Conservation (phyloP, 495 filamentous ascomycete genomes). For the Xylaria telfairii region DNA sequence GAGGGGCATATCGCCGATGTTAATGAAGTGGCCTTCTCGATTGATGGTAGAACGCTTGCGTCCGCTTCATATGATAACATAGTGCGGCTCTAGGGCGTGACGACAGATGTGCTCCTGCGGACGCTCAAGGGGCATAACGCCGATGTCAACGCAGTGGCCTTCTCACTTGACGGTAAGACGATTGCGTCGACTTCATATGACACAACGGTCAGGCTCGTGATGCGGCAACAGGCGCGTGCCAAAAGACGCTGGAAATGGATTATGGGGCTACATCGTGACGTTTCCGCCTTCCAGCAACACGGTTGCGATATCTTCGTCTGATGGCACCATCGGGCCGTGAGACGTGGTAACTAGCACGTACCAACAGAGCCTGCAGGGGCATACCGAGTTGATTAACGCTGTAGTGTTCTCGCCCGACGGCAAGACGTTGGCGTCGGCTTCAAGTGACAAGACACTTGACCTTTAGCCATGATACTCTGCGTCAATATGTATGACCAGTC, state of each 20-base stretch:
- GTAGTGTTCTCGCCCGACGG: constrained; percentile 29
- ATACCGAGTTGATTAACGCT: constrained; percentile 10
- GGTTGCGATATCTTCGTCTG: constrained; percentile 10
- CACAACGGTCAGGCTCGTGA: background rate
- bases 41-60: constrained; percentile 29
- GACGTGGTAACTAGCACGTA: constrained; percentile 39
- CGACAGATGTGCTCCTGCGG: constrained; percentile 38
- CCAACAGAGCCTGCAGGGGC: constrained; percentile 35
- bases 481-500: too few species aligned
- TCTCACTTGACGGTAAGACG: constrained; percentile 28
- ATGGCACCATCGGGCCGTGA: constrained; percentile 34
- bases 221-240: background rate
- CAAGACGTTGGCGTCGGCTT: constrained; percentile 16
- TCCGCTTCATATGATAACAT: constrained; percentile 19
- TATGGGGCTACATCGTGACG: too few species aligned
- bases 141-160: constrained; percentile 4
- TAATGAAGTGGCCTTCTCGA: constrained; percentile 14
- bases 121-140: constrained; percentile 32
- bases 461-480: too few species aligned
- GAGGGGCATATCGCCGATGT: constrained; percentile 11
- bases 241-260: background rate
- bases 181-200: constrained; percentile 25
- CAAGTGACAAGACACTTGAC: background rate
- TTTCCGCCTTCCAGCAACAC: too few species aligned
- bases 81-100: constrained; percentile 36